Conservation (phyloP, 2,329 filamentous ascomycete species). For the Penicillium sp. region DNA sequence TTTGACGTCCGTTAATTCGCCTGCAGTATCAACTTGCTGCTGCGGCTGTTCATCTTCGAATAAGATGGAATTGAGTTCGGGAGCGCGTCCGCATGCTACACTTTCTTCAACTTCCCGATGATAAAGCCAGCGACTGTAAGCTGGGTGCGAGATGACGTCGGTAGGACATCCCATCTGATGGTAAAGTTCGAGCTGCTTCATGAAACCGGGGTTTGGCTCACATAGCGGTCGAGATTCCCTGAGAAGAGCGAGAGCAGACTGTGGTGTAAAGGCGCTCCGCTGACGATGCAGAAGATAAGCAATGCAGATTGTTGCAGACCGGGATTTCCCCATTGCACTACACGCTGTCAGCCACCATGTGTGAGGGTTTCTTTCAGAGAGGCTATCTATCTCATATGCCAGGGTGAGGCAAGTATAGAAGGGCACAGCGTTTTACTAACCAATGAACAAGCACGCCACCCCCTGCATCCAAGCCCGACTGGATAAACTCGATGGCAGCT, state of each 20-base stretch:
- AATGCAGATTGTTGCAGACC: constrained; percentile 81
- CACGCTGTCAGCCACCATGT: constrained; percentile 22
- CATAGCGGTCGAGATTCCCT: constrained; percentile 74
- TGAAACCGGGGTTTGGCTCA: constrained; percentile 91
- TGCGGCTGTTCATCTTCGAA: constrained; percentile 65
- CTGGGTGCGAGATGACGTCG: constrained; percentile 69
- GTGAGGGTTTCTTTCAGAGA: not conserved
- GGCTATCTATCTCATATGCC: not conserved
- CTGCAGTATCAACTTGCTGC: constrained; percentile 26
- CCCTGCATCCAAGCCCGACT: constrained; percentile 69
- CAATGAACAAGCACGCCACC: constrained; percentile 71
- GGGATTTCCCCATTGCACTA: constrained; percentile 95
- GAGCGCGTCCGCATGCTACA: constrained; percentile 76
- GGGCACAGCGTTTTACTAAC: constrained; percentile 54
- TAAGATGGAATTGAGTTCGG: constrained; percentile 73
- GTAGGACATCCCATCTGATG: constrained; percentile 82
- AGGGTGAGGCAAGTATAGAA: not conserved
- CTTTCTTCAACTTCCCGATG: constrained; percentile 68
- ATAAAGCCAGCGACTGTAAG: constrained; percentile 81
- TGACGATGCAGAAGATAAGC: constrained; percentile 76
- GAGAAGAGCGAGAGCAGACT: constrained; percentile 72
- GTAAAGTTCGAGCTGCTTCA: constrained; percentile 85
- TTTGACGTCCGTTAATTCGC: constrained; percentile 64
- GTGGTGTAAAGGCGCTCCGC: constrained; percentile 62
- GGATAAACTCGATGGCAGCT: constrained; percentile 79